Evolutionary conservation across 2,329 filamentous ascomycete species (phyloP).

Genomic region (Neofusicoccum kwambonambiense): DNA sequence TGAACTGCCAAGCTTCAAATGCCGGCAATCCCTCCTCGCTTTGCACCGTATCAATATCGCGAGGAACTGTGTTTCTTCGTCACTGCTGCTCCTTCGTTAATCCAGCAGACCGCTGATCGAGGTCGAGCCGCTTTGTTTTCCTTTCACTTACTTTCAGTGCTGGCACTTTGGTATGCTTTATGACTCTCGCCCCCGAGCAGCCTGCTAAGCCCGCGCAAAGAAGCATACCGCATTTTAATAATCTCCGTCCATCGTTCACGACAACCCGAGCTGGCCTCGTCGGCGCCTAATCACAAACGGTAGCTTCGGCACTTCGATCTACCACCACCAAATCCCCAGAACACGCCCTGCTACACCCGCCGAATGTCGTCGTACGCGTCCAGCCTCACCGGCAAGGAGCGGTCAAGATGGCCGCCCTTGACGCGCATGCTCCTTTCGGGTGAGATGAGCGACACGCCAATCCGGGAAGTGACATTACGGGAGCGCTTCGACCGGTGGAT

Average conservation of each 20-base stretch:
- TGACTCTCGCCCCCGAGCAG: neutral
- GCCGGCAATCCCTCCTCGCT: neutral
- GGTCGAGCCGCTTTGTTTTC: neutral
- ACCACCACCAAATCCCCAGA: neutral
- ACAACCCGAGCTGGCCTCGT: slow-evolving; percentile 10
- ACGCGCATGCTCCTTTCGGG: slow-evolving; percentile 80
- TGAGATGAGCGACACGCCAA: slow-evolving; percentile 73
- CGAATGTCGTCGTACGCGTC: neutral
- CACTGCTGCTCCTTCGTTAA: neutral
- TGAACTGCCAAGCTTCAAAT: slow-evolving; percentile 12
- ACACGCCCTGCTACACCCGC: neutral
- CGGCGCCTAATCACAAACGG: neutral
- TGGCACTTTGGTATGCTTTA: slow-evolving; percentile 8
- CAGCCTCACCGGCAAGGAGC: slow-evolving; percentile 52
- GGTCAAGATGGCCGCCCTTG: slow-evolving; percentile 78
- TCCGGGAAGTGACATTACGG: slow-evolving; percentile 64
- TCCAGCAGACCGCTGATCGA: neutral
- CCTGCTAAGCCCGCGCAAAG: neutral
- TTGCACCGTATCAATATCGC: neutral
- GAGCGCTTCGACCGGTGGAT: slow-evolving; percentile 84
- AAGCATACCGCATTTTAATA: slow-evolving; percentile 6
- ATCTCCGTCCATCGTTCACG: neutral
- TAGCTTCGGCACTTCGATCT: neutral
- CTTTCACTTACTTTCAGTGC: neutral
- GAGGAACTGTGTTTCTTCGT: neutral